These are phyloP conservation scores for Fusarium domesticum DNA, from an alignment of 2,329 filamentous ascomycete genomes.

Conservation along the genomic window DNA sequence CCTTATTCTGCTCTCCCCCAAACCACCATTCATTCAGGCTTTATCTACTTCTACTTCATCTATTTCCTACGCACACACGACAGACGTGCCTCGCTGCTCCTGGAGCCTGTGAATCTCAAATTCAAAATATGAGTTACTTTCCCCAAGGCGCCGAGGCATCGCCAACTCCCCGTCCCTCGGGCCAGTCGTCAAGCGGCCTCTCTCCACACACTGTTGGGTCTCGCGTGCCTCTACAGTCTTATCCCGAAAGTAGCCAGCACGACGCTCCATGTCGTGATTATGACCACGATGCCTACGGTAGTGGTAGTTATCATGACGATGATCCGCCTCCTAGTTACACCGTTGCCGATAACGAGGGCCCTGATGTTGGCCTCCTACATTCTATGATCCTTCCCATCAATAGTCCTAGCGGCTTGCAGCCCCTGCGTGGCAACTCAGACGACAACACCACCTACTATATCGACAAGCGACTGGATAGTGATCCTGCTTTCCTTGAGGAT, in stretches of 20 bases:
- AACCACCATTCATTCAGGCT: neutral
- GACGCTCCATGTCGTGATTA: slow-evolving; percentile 12
- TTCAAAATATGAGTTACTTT: slow-evolving; percentile 11
- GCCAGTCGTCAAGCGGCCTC: slow-evolving; percentile 12
- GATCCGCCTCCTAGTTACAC: slow-evolving; percentile 20
- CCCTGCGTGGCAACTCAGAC: slow-evolving; percentile 32
- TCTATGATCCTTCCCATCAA: slow-evolving; percentile 6
- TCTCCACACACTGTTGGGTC: slow-evolving; percentile 16
- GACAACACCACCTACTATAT: slow-evolving; percentile 43
- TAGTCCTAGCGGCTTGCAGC: slow-evolving; percentile 23
- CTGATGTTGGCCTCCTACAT: slow-evolving; percentile 13
- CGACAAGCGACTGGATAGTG: slow-evolving; percentile 43
- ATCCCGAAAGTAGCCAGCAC: slow-evolving; percentile 15
- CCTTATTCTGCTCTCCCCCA: neutral
- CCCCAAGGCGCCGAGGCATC: slow-evolving; percentile 3
- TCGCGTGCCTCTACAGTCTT: slow-evolving; percentile 20
- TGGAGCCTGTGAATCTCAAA: neutral
- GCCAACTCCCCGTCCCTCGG: slow-evolving; percentile 10
- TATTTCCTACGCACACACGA: neutral
- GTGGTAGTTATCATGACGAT: slow-evolving; percentile 5
- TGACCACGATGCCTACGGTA: neutral
- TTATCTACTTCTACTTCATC: too few relatives aligned
- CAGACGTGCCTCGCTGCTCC: neutral
- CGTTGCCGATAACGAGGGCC: slow-evolving; percentile 18
- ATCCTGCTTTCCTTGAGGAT: slow-evolving; percentile 42